A percentile compares a stretch with the other conserved stretches of the same genome.
Conservation (phyloP, 352 stramenopile genomes). For the Ophiocytium majus region DNA sequence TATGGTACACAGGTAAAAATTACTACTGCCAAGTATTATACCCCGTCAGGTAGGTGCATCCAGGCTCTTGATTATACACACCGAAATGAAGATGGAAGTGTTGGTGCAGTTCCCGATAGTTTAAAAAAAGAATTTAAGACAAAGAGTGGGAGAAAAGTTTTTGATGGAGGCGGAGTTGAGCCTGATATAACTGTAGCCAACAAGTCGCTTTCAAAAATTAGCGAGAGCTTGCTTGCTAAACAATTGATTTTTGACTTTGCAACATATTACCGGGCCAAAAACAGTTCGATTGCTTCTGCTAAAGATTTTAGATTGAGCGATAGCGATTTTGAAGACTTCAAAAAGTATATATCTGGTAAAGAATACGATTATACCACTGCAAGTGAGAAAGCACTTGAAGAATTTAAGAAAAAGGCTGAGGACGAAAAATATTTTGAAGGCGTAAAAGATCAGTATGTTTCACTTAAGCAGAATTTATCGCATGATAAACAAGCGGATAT, state of each 20-base stretch:
- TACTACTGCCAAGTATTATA: conserved; percentile 5
- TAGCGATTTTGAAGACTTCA: neutral
- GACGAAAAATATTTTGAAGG: conserved; percentile 15
- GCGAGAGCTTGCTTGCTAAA: neutral
- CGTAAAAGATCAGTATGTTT: neutral
- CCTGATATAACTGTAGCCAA: neutral
- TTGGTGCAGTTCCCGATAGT: conserved; percentile 4
- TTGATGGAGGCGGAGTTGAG: neutral
- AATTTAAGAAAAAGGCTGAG: conserved; percentile 2
- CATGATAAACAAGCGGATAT: neutral
- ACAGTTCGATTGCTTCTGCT: neutral
- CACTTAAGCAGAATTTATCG: neutral
- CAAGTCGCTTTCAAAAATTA: neutral
- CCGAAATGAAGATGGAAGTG: neutral
- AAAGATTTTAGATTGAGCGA: conserved; percentile 13
- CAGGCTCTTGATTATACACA: conserved; percentile 10
- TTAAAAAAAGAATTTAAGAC: conserved; percentile 2
- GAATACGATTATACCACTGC: neutral
- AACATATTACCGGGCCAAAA: neutral
- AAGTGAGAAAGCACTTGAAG: neutral
- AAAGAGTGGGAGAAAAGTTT: neutral
- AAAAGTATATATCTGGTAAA: neutral
- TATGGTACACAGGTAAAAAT: conserved; percentile 3
- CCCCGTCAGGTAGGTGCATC: neutral
- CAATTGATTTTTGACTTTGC: neutral